These are phyloP conservation scores for Kwoniella botswanensis DNA, from an alignment of 768 basidiomycete species.

Conservation along the genomic window DNA sequence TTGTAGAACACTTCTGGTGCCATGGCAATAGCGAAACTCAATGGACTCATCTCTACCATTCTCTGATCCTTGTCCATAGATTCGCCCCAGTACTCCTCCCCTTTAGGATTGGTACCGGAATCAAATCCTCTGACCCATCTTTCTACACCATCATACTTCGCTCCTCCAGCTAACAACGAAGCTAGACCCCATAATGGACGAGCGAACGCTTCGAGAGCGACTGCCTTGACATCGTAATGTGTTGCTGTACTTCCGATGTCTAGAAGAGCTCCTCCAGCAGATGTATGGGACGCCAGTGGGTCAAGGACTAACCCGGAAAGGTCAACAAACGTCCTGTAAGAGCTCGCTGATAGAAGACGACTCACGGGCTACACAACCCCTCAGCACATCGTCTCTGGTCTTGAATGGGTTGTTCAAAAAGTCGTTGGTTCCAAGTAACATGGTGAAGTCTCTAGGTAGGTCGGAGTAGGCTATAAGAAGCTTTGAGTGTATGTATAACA, in stretches of 20 bases:
- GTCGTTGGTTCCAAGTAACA: slow-evolving; percentile 43
- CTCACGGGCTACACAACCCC: slow-evolving; percentile 62
- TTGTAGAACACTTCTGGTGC: slow-evolving; percentile 67
- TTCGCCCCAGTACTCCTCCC: slow-evolving; percentile 75
- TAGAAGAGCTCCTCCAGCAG: slow-evolving; percentile 73
- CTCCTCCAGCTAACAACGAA: slow-evolving; percentile 70
- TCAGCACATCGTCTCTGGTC: slow-evolving; percentile 67
- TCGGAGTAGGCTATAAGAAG: not conserved
- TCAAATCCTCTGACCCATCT: slow-evolving; percentile 72
- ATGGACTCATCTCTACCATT: slow-evolving; percentile 81
- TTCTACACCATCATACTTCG: slow-evolving; percentile 64
- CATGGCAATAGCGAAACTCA: slow-evolving; percentile 73
- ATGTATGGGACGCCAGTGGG: slow-evolving; percentile 71
- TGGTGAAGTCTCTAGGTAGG: slow-evolving; percentile 8
- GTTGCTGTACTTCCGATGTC: slow-evolving; percentile 71
- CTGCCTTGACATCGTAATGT: slow-evolving; percentile 72
- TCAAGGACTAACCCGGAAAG: slow-evolving; percentile 63
- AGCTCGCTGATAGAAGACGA: not conserved
- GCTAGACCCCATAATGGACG: slow-evolving; percentile 78
- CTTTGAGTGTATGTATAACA: not conserved
- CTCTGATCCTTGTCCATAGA: slow-evolving; percentile 77
- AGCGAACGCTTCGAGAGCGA: slow-evolving; percentile 75
- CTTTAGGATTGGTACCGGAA: slow-evolving; percentile 70
- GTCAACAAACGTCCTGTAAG: not conserved
- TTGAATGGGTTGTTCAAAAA: slow-evolving; percentile 65